These are phyloP conservation scores for Russula vinacea DNA, from an alignment of 768 basidiomycete genomes.

Conservation along the genomic window DNA sequence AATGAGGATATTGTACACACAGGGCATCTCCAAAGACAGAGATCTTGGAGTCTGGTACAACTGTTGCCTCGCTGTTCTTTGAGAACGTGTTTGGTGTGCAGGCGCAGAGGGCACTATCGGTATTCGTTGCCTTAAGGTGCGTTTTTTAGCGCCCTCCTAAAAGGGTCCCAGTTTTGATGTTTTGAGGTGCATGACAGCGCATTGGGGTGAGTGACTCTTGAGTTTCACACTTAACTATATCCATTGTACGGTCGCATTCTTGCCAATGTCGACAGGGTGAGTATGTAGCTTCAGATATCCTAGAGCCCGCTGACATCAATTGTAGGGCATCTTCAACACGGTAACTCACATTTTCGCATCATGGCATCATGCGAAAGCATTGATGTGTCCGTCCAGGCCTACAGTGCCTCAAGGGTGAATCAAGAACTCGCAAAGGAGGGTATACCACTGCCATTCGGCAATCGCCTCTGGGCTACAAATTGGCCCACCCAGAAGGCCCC, in stretches of 20 bases:
- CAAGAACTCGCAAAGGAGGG: constrained; percentile 65
- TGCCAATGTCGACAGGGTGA: constrained; percentile 15
- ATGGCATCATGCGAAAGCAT: not conserved
- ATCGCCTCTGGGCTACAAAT: constrained; percentile 59
- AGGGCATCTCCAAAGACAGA: constrained; percentile 48
- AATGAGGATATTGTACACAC: not conserved
- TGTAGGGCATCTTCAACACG: constrained; percentile 19
- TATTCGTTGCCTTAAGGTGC: constrained; percentile 56
- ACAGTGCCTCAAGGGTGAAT: constrained; percentile 50
- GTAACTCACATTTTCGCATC: not conserved
- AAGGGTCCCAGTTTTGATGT: not conserved
- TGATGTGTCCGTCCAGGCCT: constrained; percentile 40
- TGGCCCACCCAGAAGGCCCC: constrained; percentile 59
- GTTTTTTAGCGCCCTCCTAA: not conserved
- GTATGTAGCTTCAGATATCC: not conserved
- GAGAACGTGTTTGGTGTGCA: constrained; percentile 52
- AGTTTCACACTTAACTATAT: not conserved
- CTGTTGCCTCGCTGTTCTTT: constrained; percentile 61
- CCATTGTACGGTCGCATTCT: not conserved
- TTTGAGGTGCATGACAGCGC: constrained; percentile 34
- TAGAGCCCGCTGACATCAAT: not conserved
- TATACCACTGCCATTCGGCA: constrained; percentile 57
- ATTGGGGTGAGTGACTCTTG: constrained; percentile 34
- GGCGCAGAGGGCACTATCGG: constrained; percentile 54
- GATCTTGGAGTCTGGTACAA: constrained; percentile 48